phyloP scores from a whole-genome alignment of 768 basidiomycete species.

The Ramaria sp. region DNA sequence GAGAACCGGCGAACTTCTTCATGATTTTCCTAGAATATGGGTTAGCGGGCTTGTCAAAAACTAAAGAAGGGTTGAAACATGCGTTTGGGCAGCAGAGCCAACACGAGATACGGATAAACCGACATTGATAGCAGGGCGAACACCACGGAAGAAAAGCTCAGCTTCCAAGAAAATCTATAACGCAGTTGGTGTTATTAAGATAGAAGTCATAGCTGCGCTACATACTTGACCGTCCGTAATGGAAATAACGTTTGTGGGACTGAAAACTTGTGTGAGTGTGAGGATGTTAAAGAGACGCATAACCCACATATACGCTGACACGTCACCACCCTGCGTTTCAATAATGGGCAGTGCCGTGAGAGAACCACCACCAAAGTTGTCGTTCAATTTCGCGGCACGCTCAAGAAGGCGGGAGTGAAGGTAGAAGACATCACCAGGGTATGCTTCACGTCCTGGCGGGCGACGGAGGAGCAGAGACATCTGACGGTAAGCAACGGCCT shows the following conservation, averaged over 20 bases:
- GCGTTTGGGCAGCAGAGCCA: slow-evolving; percentile 99
- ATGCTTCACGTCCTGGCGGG: slow-evolving; percentile 99
- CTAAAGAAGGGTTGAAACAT: slow-evolving; percentile 22
- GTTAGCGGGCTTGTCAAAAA: background rate
- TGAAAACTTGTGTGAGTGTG: slow-evolving; percentile 5
- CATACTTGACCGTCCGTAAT: slow-evolving; percentile 87
- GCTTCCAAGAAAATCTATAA: slow-evolving; percentile 92
- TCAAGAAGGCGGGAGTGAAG: slow-evolving; percentile 99
- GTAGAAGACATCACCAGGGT: slow-evolving; percentile 99
- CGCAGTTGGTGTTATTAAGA: too few relatives aligned
- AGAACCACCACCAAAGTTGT: slow-evolving; percentile 97
- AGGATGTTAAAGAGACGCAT: slow-evolving; percentile 36
- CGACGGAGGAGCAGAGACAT: slow-evolving; percentile 99
- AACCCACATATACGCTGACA: slow-evolving; percentile 97
- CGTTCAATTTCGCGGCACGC: slow-evolving; percentile 99
- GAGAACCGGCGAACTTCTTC: slow-evolving; percentile 99
- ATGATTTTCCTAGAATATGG: slow-evolving; percentile 73
- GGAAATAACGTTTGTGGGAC: slow-evolving; percentile 79
- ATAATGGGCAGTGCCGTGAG: slow-evolving; percentile 98
- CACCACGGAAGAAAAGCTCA: slow-evolving; percentile 99
- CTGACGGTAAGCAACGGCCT: slow-evolving; percentile 99
- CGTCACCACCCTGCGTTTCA: slow-evolving; percentile 99
- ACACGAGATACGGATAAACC: slow-evolving; percentile 99
- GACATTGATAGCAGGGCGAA: slow-evolving; percentile 99
- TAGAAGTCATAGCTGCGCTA: background rate